Evolutionary conservation across 257 asterid genomes (phyloP), one percentile per base, ranked within the genome.

Genomic region (Lycium ferocissimum): DNA sequence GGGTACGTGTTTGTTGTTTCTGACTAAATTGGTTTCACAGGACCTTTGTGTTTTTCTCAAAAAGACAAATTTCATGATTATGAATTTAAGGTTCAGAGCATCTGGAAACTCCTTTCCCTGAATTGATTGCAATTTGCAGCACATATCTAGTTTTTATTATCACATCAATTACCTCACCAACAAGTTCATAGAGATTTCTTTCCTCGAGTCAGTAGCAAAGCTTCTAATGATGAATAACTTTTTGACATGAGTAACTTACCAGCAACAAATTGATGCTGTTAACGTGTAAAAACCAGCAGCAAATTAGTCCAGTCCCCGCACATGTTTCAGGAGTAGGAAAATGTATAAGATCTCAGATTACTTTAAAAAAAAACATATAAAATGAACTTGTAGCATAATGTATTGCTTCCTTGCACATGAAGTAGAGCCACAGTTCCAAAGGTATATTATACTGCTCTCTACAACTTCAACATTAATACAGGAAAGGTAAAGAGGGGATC

Each of bases 261-360:
- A 57, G 98, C 99, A 86, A 97, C 97, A 91, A 95, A 97, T 93
- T 97, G 99, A 90, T 94, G 93, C 99, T 97, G 87, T 86, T 73
- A 53, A 85, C 86, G 90, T 93, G 86, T 84, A 86, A 40, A 83
- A 87, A 85, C 87, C 96, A 87, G 85, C 89, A 87, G 49, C 82
- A 37, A 47, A 83, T 79, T 49, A 53, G 86, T 79, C 69, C 70
- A 49, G 67, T 58, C 54, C 84, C 81, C 4, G 2, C 65, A 78
- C 82, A 78, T 78, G 82, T 78, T 78, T 53, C 65, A 78, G 53
- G 87, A 89, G 66, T 67, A 82, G 45, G 65, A 78, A 78, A 33
- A 78, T 53, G 82, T 53, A 78, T 53, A 78, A 78, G 82, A 26
- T 78, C 22, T 53, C 49, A 78, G 17, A 78, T 53, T 49, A 78